A percentile compares a stretch with the other conserved stretches of the same genome.
phyloP scores from a whole-genome alignment of 192 early-diverging fungal species.

The Glomus cerebriforme region DNA sequence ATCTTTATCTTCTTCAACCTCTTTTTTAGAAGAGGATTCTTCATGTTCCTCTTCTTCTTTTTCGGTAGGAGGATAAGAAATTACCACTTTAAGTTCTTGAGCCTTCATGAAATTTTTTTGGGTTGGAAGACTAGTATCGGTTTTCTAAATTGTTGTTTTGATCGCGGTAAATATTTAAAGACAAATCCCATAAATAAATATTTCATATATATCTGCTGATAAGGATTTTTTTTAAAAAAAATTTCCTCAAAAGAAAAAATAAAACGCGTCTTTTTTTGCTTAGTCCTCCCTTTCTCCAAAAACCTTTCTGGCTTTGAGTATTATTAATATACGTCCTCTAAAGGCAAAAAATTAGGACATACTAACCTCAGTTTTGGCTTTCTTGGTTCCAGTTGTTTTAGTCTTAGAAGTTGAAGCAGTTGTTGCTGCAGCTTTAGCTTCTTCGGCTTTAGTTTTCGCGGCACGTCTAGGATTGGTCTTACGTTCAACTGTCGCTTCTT shows the following conservation, averaged over 20 bases:
- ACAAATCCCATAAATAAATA: not conserved
- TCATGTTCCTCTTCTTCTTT: slow-evolving; percentile 11
- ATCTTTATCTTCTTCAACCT: not conserved
- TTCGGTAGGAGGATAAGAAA: not conserved
- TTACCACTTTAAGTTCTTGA: slow-evolving; percentile 20
- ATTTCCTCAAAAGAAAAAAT: not conserved
- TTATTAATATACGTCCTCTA: not conserved
- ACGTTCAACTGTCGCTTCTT: slow-evolving; percentile 18
- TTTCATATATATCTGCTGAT: not conserved
- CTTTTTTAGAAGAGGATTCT: not conserved
- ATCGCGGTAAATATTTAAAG: not conserved
- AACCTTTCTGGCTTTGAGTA: not conserved
- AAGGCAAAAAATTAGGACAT: not conserved
- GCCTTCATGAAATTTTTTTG: slow-evolving; percentile 24
- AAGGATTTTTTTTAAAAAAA: not conserved
- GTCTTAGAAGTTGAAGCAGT: not conserved
- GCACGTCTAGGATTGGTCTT: slow-evolving; percentile 31
- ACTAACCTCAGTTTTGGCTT: slow-evolving; percentile 30
- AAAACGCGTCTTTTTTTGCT: not conserved
- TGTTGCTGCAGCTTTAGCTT: slow-evolving; percentile 24
- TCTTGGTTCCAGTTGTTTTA: slow-evolving; percentile 24
- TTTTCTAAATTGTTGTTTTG: slow-evolving; percentile 6
- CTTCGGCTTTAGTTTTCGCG: slow-evolving; percentile 34
- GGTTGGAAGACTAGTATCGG: slow-evolving; percentile 10
- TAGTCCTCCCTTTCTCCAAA: not conserved